phyloP scores from a whole-genome alignment of 768 basidiomycete species.

The Russula abietina region DNA sequence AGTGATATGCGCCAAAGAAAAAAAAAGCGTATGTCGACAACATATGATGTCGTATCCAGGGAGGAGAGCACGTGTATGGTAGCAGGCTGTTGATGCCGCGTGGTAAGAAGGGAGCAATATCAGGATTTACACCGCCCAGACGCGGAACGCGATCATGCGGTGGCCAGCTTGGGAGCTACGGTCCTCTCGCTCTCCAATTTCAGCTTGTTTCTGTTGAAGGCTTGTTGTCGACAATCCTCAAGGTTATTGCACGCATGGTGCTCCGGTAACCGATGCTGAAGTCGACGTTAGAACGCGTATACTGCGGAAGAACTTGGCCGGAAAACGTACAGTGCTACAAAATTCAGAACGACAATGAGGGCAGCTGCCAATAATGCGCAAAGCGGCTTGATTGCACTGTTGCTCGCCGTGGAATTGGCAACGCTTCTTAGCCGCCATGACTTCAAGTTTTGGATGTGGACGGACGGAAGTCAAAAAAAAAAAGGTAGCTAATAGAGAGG shows the following conservation, averaged over 20 bases:
- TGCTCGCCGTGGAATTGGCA: constrained; percentile 59
- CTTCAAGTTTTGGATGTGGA: background rate
- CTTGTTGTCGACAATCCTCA: constrained; percentile 80
- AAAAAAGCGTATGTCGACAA: constrained; percentile 25
- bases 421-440: constrained; percentile 82
- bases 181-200: constrained; percentile 87
- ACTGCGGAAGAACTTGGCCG: background rate
- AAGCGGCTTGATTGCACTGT: constrained; percentile 70
- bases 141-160: constrained; percentile 42
- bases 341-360: constrained; percentile 73
- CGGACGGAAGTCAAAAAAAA: too few species aligned
- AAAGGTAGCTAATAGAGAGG: too few species aligned
- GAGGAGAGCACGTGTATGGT: background rate
- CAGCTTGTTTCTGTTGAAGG: constrained; percentile 81
- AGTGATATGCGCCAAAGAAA: constrained; percentile 28
- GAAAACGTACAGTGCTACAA: constrained; percentile 60
- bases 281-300: constrained; percentile 15
- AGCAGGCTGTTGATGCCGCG: background rate
- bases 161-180: constrained; percentile 79
- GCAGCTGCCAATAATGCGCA: constrained; percentile 82
- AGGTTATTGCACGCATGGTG: constrained; percentile 81
- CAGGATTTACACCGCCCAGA: constrained; percentile 10
- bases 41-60: constrained; percentile 7
- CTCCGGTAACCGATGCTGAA: constrained; percentile 82
- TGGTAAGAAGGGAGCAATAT: constrained; percentile 2